A percentile compares a stretch with the other conserved stretches of the same genome.
These are phyloP conservation scores for Sodiomyces alkalinus DNA, from an alignment of 2,329 filamentous ascomycete genomes.

Conservation along the genomic window DNA sequence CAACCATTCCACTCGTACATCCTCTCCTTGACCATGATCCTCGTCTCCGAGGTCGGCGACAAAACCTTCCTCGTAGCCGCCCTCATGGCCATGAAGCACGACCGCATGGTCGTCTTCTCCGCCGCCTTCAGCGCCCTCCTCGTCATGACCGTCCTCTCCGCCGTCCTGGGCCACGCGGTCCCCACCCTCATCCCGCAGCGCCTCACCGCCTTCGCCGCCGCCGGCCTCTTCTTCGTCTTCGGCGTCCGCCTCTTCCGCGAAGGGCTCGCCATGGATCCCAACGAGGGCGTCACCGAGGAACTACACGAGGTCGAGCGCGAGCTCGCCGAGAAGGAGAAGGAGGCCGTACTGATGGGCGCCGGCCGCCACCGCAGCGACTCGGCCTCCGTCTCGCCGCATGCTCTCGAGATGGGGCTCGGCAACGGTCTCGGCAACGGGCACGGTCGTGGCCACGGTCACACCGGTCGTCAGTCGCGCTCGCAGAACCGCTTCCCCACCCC, in stretches of 20 bases:
- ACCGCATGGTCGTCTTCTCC: slow-evolving; percentile 82
- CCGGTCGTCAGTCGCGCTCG: slow-evolving; percentile 49
- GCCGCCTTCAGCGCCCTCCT: slow-evolving; percentile 86
- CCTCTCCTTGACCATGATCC: slow-evolving; percentile 90
- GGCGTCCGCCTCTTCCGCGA: slow-evolving; percentile 73
- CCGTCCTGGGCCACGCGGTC: slow-evolving; percentile 81
- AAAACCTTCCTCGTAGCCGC: slow-evolving; percentile 97
- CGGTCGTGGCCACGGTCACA: not conserved
- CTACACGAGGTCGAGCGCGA: slow-evolving; percentile 96
- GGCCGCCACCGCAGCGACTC: slow-evolving; percentile 40
- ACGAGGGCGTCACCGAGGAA: slow-evolving; percentile 88
- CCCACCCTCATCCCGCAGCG: slow-evolving; percentile 79
- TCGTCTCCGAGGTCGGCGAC: slow-evolving; percentile 93
- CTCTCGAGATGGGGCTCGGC: slow-evolving; percentile 61
- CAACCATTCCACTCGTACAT: slow-evolving; percentile 77
- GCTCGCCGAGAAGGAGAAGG: slow-evolving; percentile 83
- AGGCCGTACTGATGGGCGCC: slow-evolving; percentile 27
- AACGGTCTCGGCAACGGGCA: slow-evolving; percentile 32
- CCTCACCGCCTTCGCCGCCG: slow-evolving; percentile 79
- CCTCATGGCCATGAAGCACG: slow-evolving; percentile 98
- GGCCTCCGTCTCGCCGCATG: slow-evolving; percentile 58
- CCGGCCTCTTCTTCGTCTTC: slow-evolving; percentile 77
- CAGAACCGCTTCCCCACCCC: slow-evolving; percentile 67
- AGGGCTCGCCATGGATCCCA: slow-evolving; percentile 73
- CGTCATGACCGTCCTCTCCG: slow-evolving; percentile 89